Evolutionary conservation across 305 asterid genomes (phyloP), one percentile per base, ranked within the genome.

Genomic region (Withania somnifera): DNA sequence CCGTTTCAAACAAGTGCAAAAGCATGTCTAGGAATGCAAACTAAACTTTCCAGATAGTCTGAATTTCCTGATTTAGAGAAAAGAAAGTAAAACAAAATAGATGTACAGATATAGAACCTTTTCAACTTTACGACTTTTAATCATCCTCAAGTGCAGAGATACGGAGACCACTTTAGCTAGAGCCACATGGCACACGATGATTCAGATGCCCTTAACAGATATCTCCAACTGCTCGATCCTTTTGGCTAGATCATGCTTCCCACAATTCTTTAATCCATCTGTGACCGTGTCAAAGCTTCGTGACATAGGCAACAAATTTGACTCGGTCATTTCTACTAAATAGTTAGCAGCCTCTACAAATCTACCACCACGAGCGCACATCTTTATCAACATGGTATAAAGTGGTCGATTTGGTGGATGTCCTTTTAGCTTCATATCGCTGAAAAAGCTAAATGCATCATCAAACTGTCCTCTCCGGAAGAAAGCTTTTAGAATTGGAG

Each of bases 381-480:
- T 88, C 89, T 87, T 95, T 83, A 95, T 90, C 88, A 95, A 81
- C 97, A 95, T 90, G 42, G 97, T 94, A 83, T 95, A 95, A 80
- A 91, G 89, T 28, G 99, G 99, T 45, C 99, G 87, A 83, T 95
- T 95, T 47, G 99, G 98, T 0, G 91, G 94, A 86, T 95, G 99
- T 57, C 99, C 98, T 88, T 95, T 94, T 86, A 94, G 85, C 85
- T 93, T 95, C 97, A 95, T 94, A 82, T 95, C 99, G 66, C 91
- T 86, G 80, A 95, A 95, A 83, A 94, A 95, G 84, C 99, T 90
- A 69, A 94, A 91, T 17, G 99, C 97, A 87, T 95, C 99, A 51
- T 93, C 98, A 83, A 94, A 95, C 76, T 87, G 93, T 53, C 99
- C 98, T 84, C 88, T 87, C 26, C 92, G 87, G 58, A 89, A 91